Percentiles rank a stretch among this genome's conserved stretches.
Evolutionary conservation across 106 monocot genomes (phyloP).

Genomic region (Alisma plantagoaquatica): DNA sequence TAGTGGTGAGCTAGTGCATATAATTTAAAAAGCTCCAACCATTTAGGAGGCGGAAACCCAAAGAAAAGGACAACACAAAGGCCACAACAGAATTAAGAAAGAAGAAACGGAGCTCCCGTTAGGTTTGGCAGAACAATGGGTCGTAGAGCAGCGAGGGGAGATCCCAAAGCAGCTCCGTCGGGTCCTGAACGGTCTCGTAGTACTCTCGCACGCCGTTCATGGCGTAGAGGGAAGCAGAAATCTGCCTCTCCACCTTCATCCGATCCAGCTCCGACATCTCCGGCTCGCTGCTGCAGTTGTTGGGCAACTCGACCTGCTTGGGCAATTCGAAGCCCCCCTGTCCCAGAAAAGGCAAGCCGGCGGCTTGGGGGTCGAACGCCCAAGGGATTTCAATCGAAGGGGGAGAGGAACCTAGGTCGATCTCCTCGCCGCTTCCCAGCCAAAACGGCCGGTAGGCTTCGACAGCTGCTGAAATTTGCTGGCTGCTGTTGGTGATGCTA

Average conservation of each 20-base stretch:
- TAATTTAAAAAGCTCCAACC: too few relatives aligned
- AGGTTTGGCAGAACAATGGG: constrained; percentile 20
- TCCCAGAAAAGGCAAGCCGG: neutral
- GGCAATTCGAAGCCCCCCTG: neutral
- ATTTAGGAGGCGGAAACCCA: too few relatives aligned
- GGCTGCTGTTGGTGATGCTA: neutral
- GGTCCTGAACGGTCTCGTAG: constrained; percentile 31
- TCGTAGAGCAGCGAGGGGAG: constrained; percentile 27
- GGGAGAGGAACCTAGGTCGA: neutral
- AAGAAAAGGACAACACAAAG: too few relatives aligned
- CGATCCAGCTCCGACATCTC: constrained; percentile 31
- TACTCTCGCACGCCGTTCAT: constrained; percentile 55
- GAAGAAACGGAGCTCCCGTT: too few relatives aligned
- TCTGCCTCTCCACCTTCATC: constrained; percentile 50
- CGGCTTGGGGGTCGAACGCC: neutral
- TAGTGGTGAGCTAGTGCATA: too few relatives aligned
- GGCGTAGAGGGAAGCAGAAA: constrained; percentile 39
- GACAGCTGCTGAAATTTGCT: neutral
- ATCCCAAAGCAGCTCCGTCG: constrained; percentile 29
- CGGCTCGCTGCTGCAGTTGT: neutral
- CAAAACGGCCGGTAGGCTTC: neutral
- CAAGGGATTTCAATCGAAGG: neutral
- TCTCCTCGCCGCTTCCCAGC: neutral
- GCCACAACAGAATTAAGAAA: too few relatives aligned
- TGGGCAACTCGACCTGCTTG: neutral